Percentiles rank a stretch among this genome's conserved stretches.
Conservation (phyloP, 202 grass and related monocot species). For the Saccharum hybrid region DNA sequence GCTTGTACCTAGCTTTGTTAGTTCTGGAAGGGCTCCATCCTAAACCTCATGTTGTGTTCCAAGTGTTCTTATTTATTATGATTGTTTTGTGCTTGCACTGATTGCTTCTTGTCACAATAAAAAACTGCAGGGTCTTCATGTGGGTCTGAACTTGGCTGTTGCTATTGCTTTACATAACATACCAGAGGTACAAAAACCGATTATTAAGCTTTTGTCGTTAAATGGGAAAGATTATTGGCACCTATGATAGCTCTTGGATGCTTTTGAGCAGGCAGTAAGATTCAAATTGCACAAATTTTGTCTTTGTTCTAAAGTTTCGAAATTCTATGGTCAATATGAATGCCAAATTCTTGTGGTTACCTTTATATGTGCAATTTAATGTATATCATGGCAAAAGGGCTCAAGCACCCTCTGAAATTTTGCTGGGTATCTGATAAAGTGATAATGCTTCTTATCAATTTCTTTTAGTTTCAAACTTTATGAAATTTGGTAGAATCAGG, state of each 20-base stretch:
- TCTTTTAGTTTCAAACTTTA: conserved; percentile 19
- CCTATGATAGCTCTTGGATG: neutral
- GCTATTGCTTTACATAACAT: conserved; percentile 98
- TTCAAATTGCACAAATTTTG: conserved; percentile 11
- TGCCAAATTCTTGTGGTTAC: conserved; percentile 3
- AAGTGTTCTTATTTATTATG: conserved; percentile 24
- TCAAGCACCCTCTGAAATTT: neutral
- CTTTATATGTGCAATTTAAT: conserved; percentile 13
- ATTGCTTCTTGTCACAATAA: conserved; percentile 35
- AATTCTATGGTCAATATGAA: neutral
- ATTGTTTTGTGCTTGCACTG: conserved; percentile 31
- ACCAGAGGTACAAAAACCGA: conserved; percentile 77
- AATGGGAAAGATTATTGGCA: conserved; percentile 2
- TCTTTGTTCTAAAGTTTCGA: neutral
- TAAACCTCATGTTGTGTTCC: neutral
- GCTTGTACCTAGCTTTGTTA: conserved; percentile 12
- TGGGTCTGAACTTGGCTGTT: conserved; percentile 87
- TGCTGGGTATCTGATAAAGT: conserved; percentile 20
- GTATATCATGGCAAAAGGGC: neutral
- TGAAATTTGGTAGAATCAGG: neutral
- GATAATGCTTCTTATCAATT: neutral
- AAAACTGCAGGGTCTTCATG: conserved; percentile 79
- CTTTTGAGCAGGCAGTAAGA: conserved; percentile 14
- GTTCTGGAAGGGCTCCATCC: neutral
- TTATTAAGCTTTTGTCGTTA: conserved; percentile 19